phyloP scores from a whole-genome alignment of 2,329 filamentous ascomycete species.

The Hypoxylon sp. region DNA sequence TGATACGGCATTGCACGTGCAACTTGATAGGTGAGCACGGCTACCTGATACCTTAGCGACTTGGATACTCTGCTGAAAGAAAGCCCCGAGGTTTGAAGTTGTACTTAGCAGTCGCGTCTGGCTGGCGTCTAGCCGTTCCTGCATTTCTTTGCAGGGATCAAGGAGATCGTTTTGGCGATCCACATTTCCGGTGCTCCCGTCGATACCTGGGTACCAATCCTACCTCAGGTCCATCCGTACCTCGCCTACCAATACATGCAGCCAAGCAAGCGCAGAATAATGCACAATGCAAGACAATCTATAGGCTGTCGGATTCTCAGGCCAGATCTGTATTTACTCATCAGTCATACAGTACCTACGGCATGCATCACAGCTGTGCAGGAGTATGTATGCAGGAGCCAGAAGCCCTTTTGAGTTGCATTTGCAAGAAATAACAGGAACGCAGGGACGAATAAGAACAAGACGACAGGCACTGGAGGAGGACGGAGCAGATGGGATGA shows the following conservation, averaged over 20 bases:
- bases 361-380: too few species aligned
- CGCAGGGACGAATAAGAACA: not conserved
- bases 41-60: not conserved
- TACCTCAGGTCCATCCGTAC: too few species aligned
- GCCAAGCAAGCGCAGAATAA: not conserved
- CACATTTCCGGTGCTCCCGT: constrained; percentile 19
- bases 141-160: constrained; percentile 25
- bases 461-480: too few species aligned
- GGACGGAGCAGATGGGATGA: constrained; percentile 3
- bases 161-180: constrained; percentile 21
- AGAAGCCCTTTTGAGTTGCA: not conserved
- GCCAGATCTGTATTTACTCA: not conserved
- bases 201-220: too few species aligned
- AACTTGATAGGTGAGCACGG: not conserved
- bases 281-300: not conserved
- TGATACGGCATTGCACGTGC: not conserved
- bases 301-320: not conserved
- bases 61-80: not conserved
- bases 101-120: not conserved
- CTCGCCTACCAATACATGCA: not conserved
- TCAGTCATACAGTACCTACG: too few species aligned
- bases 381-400: too few species aligned
- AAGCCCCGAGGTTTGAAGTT: constrained; percentile 9
- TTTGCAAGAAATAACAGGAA: not conserved
- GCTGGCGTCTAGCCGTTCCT: constrained; percentile 28